Base-by-base conservation (phyloP, 306 rosid genomes). In the Quercus alba region DNA sequence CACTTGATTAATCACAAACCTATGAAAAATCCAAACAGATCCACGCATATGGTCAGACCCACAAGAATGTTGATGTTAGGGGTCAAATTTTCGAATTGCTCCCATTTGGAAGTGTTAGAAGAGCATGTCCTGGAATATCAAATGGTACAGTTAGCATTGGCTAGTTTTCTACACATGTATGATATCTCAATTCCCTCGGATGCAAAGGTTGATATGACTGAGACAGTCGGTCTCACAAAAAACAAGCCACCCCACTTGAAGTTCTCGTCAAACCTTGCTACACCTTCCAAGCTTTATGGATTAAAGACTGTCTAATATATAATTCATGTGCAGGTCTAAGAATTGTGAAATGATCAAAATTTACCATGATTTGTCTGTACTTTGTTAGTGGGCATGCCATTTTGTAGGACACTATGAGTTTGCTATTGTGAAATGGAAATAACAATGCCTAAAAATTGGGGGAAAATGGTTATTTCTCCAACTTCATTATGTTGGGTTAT, bases 41-140 rank as follows among this genome's bases (percentile, higher is more conserved):
- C 92, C 87, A 1, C 72, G 63, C 1, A 18, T 84, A 26, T 88
- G 92, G 92, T 2, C 74, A 1, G 88, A 88, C 19, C 90, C 89
- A 92, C 28, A 87, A 84, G 41, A 68, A 54, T 35, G 56, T 87
- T 12, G 90, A 92, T 72, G 83, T 87, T 0, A 84, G 63, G 69
- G 93, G 93, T 17, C 74, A 78, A 7, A 77, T 78, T 62, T 88
- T 81, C 6, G 89, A 84, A 77, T 66, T 90, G 0, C 75, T 87
- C 26, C 97, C 94, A 0, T 88, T 92, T 72, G 91, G 93, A 0
- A 49, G 83, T 5, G 97, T 93, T 3, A 83, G 94, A 81, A 88
- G 97, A 75, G 5, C 41, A 0, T 90, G 94, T n/a, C 93, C 94
- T 11, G 94, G 89, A 8, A 49, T 77, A 0, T 30, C 88, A 85